Conservation (phyloP, 352 stramenopile genomes). For the Globisporangium sylvaticum region DNA sequence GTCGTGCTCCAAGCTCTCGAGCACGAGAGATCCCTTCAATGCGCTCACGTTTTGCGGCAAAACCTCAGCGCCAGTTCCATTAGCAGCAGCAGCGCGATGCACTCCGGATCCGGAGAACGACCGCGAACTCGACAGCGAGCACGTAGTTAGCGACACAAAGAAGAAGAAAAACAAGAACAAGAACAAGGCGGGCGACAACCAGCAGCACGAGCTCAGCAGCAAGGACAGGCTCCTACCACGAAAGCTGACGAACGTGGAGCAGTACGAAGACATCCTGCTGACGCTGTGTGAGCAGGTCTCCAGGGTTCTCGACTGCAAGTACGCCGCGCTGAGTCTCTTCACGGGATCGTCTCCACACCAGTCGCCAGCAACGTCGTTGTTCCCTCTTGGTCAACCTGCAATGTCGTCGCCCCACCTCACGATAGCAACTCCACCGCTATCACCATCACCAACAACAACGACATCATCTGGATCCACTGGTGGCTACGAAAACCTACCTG, state of each 20-base stretch:
- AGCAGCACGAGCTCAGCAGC: conserved; percentile 21
- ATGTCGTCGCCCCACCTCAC: not conserved
- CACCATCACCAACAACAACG: not conserved
- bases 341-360: conserved; percentile 4
- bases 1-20: conserved; percentile 16
- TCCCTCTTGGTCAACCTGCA: not conserved
- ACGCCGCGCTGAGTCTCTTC: conserved; percentile 59
- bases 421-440: conserved; percentile 12
- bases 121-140: not conserved
- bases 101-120: conserved; percentile 1
- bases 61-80: not conserved
- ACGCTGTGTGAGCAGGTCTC: conserved; percentile 50
- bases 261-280: conserved; percentile 53
- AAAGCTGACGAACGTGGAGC: conserved; percentile 25
- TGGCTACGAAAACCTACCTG: conserved; percentile 15
- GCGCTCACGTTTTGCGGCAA: conserved; percentile 2
- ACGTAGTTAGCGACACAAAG: not conserved
- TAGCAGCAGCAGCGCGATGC: not conserved
- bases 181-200: conserved; percentile 18
- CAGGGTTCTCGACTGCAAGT: conserved; percentile 37
- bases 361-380: not conserved
- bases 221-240: conserved; percentile 23
- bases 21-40: conserved; percentile 5
- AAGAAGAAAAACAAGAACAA: not conserved
- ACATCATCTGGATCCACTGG: not conserved